Percentiles rank a stretch among this genome's conserved stretches.
phyloP scores from a whole-genome alignment of 2,329 filamentous ascomycete genomes.

The Sclerotinia minor region DNA sequence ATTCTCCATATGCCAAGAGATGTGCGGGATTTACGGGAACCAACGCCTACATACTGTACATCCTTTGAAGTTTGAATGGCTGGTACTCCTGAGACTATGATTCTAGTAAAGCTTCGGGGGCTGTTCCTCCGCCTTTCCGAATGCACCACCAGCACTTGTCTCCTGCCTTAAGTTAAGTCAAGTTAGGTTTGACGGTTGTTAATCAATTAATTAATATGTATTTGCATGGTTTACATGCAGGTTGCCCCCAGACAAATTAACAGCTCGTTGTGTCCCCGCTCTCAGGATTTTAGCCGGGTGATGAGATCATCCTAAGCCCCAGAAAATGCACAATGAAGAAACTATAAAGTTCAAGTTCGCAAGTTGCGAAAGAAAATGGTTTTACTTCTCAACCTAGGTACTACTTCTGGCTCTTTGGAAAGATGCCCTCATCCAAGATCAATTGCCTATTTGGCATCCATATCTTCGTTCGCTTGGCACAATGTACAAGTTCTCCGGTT shows the following conservation, averaged over 20 bases:
- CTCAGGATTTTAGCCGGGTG: constrained; percentile 22
- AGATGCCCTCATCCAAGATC: constrained; percentile 17
- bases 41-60: background rate
- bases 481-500: constrained; percentile 6
- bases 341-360: constrained; percentile 21
- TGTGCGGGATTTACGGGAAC: constrained; percentile 10
- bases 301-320: constrained; percentile 9
- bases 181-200: background rate
- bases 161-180: background rate
- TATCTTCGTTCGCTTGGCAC: background rate
- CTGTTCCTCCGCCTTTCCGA: constrained; percentile 19
- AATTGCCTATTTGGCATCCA: constrained; percentile 20
- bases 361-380: constrained; percentile 4
- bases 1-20: constrained; percentile 12
- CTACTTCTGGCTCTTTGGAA: background rate
- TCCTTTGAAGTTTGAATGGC: constrained; percentile 9
- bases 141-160: background rate
- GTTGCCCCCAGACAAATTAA: background rate
- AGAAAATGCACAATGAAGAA: background rate
- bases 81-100: constrained; percentile 1
- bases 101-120: constrained; percentile 9
- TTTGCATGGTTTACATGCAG: constrained; percentile 20
- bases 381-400: background rate
- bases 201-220: background rate
- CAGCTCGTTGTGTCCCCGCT: constrained; percentile 3